Evolutionary conservation across 2,329 filamentous ascomycete species (phyloP).

Genomic region (Claviceps sp.): DNA sequence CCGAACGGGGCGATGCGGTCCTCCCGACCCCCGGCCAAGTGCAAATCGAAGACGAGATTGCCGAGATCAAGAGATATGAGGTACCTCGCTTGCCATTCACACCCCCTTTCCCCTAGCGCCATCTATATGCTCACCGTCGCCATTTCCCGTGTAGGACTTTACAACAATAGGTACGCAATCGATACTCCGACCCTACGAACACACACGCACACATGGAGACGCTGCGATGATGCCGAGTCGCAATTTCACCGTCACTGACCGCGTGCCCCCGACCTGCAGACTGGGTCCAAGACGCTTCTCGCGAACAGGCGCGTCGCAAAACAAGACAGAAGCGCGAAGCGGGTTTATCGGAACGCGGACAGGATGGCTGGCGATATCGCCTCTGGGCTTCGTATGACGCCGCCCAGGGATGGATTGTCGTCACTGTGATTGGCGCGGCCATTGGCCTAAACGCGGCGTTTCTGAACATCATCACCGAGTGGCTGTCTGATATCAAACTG

Average conservation of each 20-base stretch:
- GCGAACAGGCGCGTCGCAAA: slow-evolving; percentile 74
- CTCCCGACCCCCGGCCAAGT: slow-evolving; percentile 43
- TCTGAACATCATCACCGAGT: slow-evolving; percentile 91
- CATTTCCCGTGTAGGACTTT: slow-evolving; percentile 49
- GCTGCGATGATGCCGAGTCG: not conserved
- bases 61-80: slow-evolving; percentile 95
- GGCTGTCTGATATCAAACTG: slow-evolving; percentile 88
- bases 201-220: not conserved
- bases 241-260: not conserved
- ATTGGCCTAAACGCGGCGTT: slow-evolving; percentile 91
- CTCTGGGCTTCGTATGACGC: slow-evolving; percentile 85
- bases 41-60: slow-evolving; percentile 85
- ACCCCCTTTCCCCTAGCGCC: too few relatives aligned
- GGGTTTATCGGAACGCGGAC: slow-evolving; percentile 57
- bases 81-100: slow-evolving; percentile 21
- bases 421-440: slow-evolving; percentile 81
- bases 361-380: slow-evolving; percentile 65
- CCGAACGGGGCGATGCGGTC: slow-evolving; percentile 47
- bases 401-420: slow-evolving; percentile 94
- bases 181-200: not conserved
- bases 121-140: not conserved
- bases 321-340: slow-evolving; percentile 59
- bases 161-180: slow-evolving; percentile 60
- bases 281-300: slow-evolving; percentile 94
- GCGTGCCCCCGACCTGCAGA: slow-evolving; percentile 32